Percentiles rank a stretch among this genome's conserved stretches.
Evolutionary conservation across 495 filamentous ascomycete genomes (phyloP).

Genomic region (Talaromyces trachyspermus): DNA sequence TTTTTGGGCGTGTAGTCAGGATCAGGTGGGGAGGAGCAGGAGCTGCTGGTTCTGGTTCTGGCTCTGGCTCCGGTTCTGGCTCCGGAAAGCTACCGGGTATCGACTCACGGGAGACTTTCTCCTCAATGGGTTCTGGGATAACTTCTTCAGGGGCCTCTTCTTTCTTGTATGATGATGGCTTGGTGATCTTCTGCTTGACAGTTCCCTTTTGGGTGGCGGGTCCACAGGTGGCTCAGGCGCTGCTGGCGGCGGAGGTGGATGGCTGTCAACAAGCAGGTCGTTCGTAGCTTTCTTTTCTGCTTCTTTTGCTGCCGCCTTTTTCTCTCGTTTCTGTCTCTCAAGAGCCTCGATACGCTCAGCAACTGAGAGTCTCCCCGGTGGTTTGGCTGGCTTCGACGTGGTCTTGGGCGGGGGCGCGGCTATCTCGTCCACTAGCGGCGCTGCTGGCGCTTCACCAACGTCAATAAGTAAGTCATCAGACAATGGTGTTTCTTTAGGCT

Average conservation of each 20-base stretch:
- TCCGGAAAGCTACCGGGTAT: slow-evolving; percentile 38
- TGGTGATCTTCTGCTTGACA: slow-evolving; percentile 7
- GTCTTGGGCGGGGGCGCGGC: slow-evolving; percentile 29
- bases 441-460: slow-evolving; percentile 27
- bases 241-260: slow-evolving; percentile 8
- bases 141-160: slow-evolving; percentile 16
- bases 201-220: slow-evolving; percentile 11
- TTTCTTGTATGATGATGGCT: slow-evolving; percentile 11
- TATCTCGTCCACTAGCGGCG: slow-evolving; percentile 25
- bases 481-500: slow-evolving; percentile 23
- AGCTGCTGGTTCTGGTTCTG: slow-evolving; percentile 9
- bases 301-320: slow-evolving; percentile 22
- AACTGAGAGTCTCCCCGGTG: slow-evolving; percentile 34
- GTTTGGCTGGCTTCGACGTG: slow-evolving; percentile 35
- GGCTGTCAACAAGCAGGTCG: slow-evolving; percentile 10
- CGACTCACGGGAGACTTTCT: slow-evolving; percentile 24
- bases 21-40: slow-evolving; percentile 18
- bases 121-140: slow-evolving; percentile 15
- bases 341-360: slow-evolving; percentile 42
- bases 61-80: slow-evolving; percentile 21
- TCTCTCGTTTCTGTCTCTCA: slow-evolving; percentile 36
- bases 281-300: slow-evolving; percentile 18
- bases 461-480: slow-evolving; percentile 25
- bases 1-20: slow-evolving; percentile 7
- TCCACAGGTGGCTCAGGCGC: slow-evolving; percentile 11